These are phyloP conservation scores for Rubia yunnanensis DNA, from an alignment of 257 asterid species.

Conservation along the genomic window DNA sequence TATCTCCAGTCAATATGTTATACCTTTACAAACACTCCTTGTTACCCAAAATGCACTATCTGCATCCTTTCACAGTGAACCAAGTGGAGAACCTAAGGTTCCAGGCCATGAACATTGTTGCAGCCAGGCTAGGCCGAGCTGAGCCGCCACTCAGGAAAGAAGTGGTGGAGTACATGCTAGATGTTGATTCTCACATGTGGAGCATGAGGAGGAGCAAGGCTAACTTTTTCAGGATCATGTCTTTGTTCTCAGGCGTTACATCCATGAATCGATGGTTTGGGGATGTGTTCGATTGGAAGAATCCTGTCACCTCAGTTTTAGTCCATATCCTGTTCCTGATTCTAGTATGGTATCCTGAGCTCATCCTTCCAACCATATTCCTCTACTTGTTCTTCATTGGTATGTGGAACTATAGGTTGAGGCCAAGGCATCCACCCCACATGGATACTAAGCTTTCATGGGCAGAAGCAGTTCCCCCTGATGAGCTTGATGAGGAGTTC, in stretches of 20 bases:
- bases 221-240: slow-evolving; percentile 57
- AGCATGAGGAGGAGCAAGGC: slow-evolving; percentile 82
- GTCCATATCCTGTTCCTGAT: slow-evolving; percentile 61
- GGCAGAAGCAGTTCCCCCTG: slow-evolving; percentile 57
- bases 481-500: slow-evolving; percentile 71
- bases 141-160: slow-evolving; percentile 77
- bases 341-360: slow-evolving; percentile 54
- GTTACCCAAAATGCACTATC: slow-evolving; percentile 74
- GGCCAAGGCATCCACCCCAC: slow-evolving; percentile 62
- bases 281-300: slow-evolving; percentile 52
- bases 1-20: slow-evolving; percentile 47
- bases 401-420: slow-evolving; percentile 53
- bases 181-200: slow-evolving; percentile 74
- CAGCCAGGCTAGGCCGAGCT: slow-evolving; percentile 52
- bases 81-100: slow-evolving; percentile 53
- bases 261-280: slow-evolving; percentile 44
- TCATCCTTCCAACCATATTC: slow-evolving; percentile 53
- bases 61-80: slow-evolving; percentile 58
- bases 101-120: slow-evolving; percentile 68
- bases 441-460: slow-evolving; percentile 68
- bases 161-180: slow-evolving; percentile 67
- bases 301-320: slow-evolving; percentile 43
- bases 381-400: slow-evolving; percentile 56
- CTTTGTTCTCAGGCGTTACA: slow-evolving; percentile 39
- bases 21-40: slow-evolving; percentile 45